These are phyloP conservation scores for Buddleja alternifolia DNA, from an alignment of 257 asterid genomes.

Conservation along the genomic window DNA sequence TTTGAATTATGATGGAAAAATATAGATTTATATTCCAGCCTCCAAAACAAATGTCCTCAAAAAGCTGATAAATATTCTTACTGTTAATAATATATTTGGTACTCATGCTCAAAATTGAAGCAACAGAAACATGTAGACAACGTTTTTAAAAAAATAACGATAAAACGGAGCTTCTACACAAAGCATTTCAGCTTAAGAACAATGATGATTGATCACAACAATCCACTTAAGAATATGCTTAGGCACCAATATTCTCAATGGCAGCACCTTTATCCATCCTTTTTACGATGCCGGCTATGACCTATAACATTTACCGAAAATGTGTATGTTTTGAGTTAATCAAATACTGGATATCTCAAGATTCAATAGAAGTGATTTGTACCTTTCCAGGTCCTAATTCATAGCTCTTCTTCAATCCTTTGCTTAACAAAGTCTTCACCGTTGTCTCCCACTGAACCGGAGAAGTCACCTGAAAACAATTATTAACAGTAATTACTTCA, in stretches of 20 bases:
- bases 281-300: constrained; percentile 87
- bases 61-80: not conserved
- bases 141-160: not conserved
- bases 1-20: not conserved
- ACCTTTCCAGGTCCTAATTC: constrained; percentile 97
- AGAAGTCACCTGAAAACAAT: constrained; percentile 49
- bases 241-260: constrained; percentile 74
- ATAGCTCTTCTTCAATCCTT: constrained; percentile 54
- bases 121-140: constrained; percentile 15
- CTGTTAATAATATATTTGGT: not conserved
- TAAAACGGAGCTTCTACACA: not conserved
- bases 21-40: not conserved
- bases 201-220: not conserved
- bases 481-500: not conserved
- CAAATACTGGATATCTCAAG: not conserved
- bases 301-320: constrained; percentile 41
- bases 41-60: not conserved
- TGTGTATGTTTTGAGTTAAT: not conserved
- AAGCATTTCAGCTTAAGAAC: not conserved
- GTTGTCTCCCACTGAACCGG: constrained; percentile 55
- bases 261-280: constrained; percentile 85
- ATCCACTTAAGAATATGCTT: constrained; percentile 15
- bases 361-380: not conserved
- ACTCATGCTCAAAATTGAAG: constrained; percentile 23
- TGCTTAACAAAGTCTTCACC: constrained; percentile 40